Conservation (phyloP, 192 early-diverging fungal species). For the Backusella psychrophila region DNA sequence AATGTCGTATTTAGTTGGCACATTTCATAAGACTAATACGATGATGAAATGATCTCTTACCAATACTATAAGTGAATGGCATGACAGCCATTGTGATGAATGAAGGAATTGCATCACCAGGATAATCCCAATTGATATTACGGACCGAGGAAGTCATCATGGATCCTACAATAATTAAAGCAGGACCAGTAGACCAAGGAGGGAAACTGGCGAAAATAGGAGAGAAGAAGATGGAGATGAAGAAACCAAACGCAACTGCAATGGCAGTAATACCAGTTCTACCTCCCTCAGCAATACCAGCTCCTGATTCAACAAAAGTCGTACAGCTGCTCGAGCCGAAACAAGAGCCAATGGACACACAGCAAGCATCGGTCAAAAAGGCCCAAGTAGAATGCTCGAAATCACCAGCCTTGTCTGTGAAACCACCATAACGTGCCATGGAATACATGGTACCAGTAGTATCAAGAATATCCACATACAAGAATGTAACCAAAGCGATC, state of each 20-base stretch:
- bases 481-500: conserved; percentile 77
- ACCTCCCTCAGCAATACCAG: conserved; percentile 81
- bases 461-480: conserved; percentile 86
- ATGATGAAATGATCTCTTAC: neutral
- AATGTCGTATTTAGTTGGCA: neutral
- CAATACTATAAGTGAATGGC: conserved; percentile 67
- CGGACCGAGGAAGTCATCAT: conserved; percentile 73
- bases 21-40: neutral
- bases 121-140: conserved; percentile 77
- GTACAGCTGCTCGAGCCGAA: conserved; percentile 62
- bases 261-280: conserved; percentile 75
- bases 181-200: conserved; percentile 82
- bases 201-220: conserved; percentile 84
- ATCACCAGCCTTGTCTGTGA: conserved; percentile 70
- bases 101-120: conserved; percentile 73
- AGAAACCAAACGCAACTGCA: conserved; percentile 63
- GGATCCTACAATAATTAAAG: conserved; percentile 73
- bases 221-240: conserved; percentile 77
- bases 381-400: conserved; percentile 74
- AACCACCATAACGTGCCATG: conserved; percentile 83
- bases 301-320: conserved; percentile 79
- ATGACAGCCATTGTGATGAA: conserved; percentile 77
- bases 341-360: conserved; percentile 60
- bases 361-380: conserved; percentile 68
- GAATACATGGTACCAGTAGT: conserved; percentile 84